phyloP scores from a whole-genome alignment of 345 rosid species.

The Nasturtium officinale region DNA sequence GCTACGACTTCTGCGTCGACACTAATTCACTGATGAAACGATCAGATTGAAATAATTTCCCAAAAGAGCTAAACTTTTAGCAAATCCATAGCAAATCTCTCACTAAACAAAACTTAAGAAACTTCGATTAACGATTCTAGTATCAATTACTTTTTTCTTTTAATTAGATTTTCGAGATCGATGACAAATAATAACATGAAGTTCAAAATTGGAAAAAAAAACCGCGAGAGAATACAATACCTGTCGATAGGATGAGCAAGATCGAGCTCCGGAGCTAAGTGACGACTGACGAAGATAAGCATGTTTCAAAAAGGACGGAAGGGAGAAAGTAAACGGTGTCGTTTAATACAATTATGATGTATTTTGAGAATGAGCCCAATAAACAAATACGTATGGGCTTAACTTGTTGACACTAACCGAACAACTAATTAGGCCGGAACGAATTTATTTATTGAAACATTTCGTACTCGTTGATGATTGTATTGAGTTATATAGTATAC shows the following conservation, averaged over 20 bases:
- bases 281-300: constrained; percentile 30
- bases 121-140: constrained; percentile 7
- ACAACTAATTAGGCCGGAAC: no score
- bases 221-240: constrained; percentile 21
- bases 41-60: background rate
- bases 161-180: background rate
- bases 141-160: background rate
- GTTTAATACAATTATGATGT: background rate
- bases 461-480: no score
- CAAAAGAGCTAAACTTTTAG: background rate
- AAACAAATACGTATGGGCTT: no score
- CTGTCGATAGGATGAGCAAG: constrained; percentile 27
- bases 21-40: background rate
- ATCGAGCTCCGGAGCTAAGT: constrained; percentile 34
- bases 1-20: background rate
- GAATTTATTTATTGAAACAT: no score
- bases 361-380: no score
- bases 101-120: constrained; percentile 15
- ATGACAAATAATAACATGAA: background rate
- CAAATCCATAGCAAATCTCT: background rate
- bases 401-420: no score
- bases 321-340: background rate
- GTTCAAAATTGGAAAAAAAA: background rate
- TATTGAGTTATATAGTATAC: no score
- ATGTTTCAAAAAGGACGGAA: background rate